Evolutionary conservation across 2,329 filamentous ascomycete genomes (phyloP), one percentile per base, ranked within the genome.

Genomic region (Fonsecaea pedrosoi): DNA sequence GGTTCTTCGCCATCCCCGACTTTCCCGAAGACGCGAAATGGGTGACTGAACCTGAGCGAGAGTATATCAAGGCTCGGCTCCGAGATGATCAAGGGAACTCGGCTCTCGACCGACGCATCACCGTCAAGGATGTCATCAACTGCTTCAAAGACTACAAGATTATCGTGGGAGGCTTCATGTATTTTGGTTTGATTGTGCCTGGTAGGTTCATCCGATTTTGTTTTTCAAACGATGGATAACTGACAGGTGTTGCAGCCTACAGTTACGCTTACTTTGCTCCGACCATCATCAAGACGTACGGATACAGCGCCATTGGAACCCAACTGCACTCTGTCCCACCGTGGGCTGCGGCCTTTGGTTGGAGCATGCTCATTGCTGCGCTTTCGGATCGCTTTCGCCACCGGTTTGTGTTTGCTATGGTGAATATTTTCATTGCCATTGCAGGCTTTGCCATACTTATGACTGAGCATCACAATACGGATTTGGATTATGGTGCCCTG

Each of bases 21-120:
- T 94, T 94, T 78, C 90, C 90, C 1, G 90, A 92, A 77, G 85
- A 92, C 61, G 87, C 86, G 34, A 89, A 86, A 73, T 94, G 91
- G 90, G 82, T 94, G 65, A 84, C 79, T 6, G 82, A 87, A n/a
- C 87, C 91, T 18, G 91, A 94, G 78, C 85, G 87, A 50, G 77
- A 78, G 1, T 94, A 86, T 72, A 81, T 94, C 69, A 85, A 86
- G 63, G 87, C 86, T 0, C 87, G 90, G 37, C 83, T 94, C 13
- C 83, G 85, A 60, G 84, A 83, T 62, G 91, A 94, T 76, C 88
- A 90, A 72, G 91, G 91, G 59, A 81, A 83, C 69, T 88, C 87
- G 15, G 90, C 86, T 0, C 84, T 84, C 10, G 87, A 92, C 67
- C 83, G 86, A 68, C 83, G 82, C 64, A 83, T 90, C 72, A 88